Base-by-base conservation (phyloP, 2,329 filamentous ascomycete genomes). In the Nannizzia gypsea region DNA sequence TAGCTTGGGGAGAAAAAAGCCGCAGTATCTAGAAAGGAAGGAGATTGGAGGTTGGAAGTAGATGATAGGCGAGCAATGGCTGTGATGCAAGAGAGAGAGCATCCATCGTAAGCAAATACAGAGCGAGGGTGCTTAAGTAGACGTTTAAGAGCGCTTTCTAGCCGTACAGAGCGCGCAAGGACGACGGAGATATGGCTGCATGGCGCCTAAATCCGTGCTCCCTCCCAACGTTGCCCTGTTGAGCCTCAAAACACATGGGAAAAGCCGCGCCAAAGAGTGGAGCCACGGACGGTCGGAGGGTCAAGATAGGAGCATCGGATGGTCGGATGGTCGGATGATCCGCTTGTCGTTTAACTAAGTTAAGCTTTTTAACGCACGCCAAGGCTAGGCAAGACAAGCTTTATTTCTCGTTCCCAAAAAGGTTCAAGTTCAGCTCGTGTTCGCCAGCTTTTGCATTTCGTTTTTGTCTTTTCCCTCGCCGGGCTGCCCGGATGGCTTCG, bases 281-380 rank as follows among this genome's bases (percentile, higher is more conserved):
- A 20, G 44, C 44, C 8, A 20, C 44, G 44, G 44, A 50, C 26
- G 6, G 13, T 50, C 44, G 44, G 44, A 50, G 20, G 42, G 42
- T n/a, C 59, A 58, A 1, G 67, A 70, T 3, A 68, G 68, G 2
- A 63, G 65, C 31, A 73, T 70, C 0, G 65, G 66, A 13, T 69
- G 73, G 1, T 71, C 68, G 58, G 64, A 68, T 1, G 71, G 70
- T 9, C 59, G 63, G 0, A 69, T 69, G 20, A 50, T 50, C 44
- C 44, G 11, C 13, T 42, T 42, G n/a, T 11, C 3, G 9, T 26
- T 28, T 50, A 13, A 50, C n/a, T n/a, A n/a, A 61, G 61, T 38
- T 50, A 50, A 26, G 44, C 44, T 28, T 50, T 24, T 50, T 15
- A 26, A 50, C 44, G 22, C 20, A 15, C 11, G 44, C 44, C 44